Evolutionary conservation across 2,329 filamentous ascomycete genomes (phyloP), one percentile per base, ranked within the genome.

Genomic region (Myriosclerotinia scirpicola): DNA sequence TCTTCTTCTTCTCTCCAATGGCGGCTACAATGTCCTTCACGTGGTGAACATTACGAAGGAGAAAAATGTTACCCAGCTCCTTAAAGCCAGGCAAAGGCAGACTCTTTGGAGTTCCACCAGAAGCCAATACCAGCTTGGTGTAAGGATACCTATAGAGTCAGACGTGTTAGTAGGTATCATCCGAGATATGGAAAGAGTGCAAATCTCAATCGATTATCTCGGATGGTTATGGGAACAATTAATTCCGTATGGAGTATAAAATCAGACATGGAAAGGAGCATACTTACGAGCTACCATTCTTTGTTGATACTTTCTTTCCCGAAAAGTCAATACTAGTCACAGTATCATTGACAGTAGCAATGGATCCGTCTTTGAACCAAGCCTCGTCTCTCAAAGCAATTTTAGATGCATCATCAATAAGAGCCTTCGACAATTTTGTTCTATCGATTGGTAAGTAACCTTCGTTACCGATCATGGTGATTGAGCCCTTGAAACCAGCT

Each of bases 391-490:
- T 85, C 83, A 88, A 90, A 53, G 90, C 87, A 54, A 97, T 80
- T 80, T 96, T 97, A 54, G 84, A 83, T 1, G 87, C 78, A 76
- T 99, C 94, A 8, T 91, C 87, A 69, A 97, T 85, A 15, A 99
- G 83, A 0, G 94, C 92, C 80, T 99, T 99, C 75, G 93, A 97
- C 53, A 99, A 84, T 82, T 98, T 98, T 14, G 95, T 92, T 26
- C 95, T 87, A 80, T 99, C 95, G 73, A 98, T 93, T 42, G 93
- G 93, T 44, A 90, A 84, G 76, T 95, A 90, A 30, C 91, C 90
- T 78, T 99, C 95, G 70, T 86, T 88, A 15, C 91, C 89, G 73
- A 99, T 88, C 74, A 97, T 82, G 0, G 93, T 96, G 72, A 99
- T 88, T 65, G 85, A 81, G 17, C 93, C 94, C 6, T 83, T 84